Percentiles rank a stretch among this genome's conserved stretches.
Conservation (phyloP, 805 yeast species). For the Kuraishia piskuri region DNA sequence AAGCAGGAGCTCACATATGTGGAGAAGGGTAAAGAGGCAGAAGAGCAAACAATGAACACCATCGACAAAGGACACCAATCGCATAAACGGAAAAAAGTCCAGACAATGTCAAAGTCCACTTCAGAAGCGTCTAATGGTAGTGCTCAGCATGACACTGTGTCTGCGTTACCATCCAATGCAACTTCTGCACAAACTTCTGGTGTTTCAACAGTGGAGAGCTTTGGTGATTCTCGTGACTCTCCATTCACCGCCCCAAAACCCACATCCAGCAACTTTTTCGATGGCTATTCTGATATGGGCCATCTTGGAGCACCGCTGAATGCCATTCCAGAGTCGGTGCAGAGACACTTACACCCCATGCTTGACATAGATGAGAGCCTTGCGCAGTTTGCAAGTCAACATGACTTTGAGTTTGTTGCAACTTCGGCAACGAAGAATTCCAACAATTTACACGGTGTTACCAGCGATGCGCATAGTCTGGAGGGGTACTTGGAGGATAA, state of each 20-base stretch:
- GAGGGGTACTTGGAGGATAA: background rate
- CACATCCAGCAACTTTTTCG: background rate
- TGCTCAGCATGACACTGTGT: background rate
- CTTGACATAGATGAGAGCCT: slow-evolving; percentile 9
- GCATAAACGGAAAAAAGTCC: background rate
- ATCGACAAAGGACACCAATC: background rate
- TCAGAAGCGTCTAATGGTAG: background rate
- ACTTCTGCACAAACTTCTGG: background rate
- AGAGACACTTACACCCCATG: slow-evolving; percentile 1
- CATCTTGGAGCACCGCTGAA: background rate
- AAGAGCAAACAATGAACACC: background rate
- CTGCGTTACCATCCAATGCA: background rate
- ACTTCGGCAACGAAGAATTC: slow-evolving; percentile 9
- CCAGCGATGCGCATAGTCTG: background rate
- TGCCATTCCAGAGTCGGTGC: background rate
- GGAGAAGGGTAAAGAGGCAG: background rate
- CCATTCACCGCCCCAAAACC: background rate
- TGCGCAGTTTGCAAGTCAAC: slow-evolving; percentile 9
- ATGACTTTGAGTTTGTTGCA: slow-evolving; percentile 11
- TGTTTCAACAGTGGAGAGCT: background rate
- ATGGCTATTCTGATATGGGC: background rate
- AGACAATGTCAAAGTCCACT: background rate
- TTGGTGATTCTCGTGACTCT: background rate
- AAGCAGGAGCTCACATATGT: slow-evolving; percentile 3
- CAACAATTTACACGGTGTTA: slow-evolving; percentile 5